These are phyloP conservation scores for Globisporangium orthogonon DNA, from an alignment of 352 stramenopile genomes.

Conservation along the genomic window DNA sequence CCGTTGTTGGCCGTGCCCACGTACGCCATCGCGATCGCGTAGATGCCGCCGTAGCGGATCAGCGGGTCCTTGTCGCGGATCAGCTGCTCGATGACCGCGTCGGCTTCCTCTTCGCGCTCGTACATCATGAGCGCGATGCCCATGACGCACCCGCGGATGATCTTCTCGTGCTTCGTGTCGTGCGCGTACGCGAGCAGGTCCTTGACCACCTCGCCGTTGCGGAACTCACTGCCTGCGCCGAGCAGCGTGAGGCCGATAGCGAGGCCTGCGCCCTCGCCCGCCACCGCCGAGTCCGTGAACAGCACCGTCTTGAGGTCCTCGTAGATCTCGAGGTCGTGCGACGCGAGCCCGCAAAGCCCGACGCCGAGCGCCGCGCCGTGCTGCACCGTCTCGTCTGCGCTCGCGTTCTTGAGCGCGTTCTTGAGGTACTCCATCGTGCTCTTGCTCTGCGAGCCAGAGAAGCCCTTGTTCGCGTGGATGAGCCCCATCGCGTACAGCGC, in stretches of 20 bases:
- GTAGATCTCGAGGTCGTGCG: slow-evolving; percentile 92
- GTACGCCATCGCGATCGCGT: slow-evolving; percentile 96
- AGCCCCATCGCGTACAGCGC: slow-evolving; percentile 97
- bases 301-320: slow-evolving; percentile 97
- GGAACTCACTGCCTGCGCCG: slow-evolving; percentile 88
- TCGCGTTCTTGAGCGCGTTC: slow-evolving; percentile 77
- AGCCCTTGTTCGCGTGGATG: slow-evolving; percentile 96
- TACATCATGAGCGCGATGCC: slow-evolving; percentile 98
- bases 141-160: slow-evolving; percentile 97
- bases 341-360: slow-evolving; percentile 93
- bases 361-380: slow-evolving; percentile 97
- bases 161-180: slow-evolving; percentile 99
- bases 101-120: slow-evolving; percentile 94
- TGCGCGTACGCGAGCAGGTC: slow-evolving; percentile 97
- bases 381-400: slow-evolving; percentile 95
- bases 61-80: slow-evolving; percentile 96
- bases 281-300: slow-evolving; percentile 97
- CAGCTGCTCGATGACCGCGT: slow-evolving; percentile 97
- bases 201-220: slow-evolving; percentile 79
- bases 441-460: slow-evolving; percentile 76
- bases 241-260: slow-evolving; percentile 97
- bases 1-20: slow-evolving; percentile 97
- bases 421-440: slow-evolving; percentile 83
- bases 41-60: slow-evolving; percentile 98
- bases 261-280: slow-evolving; percentile 95